phyloP scores from a whole-genome alignment of 2,329 filamentous ascomycete species.

The Pseudogymnoascus sp. region DNA sequence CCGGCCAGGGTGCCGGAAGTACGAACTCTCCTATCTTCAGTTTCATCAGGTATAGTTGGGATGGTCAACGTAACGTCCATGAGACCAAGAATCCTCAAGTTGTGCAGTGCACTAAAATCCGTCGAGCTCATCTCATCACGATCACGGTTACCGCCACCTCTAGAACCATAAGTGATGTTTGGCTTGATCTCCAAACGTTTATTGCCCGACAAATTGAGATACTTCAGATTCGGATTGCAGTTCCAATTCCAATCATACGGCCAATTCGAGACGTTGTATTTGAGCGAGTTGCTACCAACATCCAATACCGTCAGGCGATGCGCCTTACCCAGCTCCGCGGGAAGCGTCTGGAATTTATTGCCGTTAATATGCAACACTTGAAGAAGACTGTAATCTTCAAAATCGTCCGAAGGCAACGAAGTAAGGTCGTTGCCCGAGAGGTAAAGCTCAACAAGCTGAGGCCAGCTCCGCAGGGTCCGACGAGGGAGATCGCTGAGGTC shows the following conservation, averaged over 20 bases:
- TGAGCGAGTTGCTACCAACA: constrained; percentile 88
- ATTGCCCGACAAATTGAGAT: constrained; percentile 93
- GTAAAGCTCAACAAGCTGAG: constrained; percentile 83
- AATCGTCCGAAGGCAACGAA: constrained; percentile 82
- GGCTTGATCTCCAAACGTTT: constrained; percentile 86
- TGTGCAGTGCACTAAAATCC: constrained; percentile 78
- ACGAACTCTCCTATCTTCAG: constrained; percentile 86
- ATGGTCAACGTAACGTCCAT: constrained; percentile 98
- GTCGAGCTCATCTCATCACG: constrained; percentile 56
- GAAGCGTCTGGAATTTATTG: constrained; percentile 95
- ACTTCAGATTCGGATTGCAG: constrained; percentile 89
- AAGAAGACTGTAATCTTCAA: constrained; percentile 81
- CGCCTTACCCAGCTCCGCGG: constrained; percentile 89
- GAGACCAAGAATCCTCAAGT: constrained; percentile 80
- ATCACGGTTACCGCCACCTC: constrained; percentile 54
- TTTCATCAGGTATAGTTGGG: constrained; percentile 88
- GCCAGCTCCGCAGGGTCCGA: constrained; percentile 81
- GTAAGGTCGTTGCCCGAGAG: constrained; percentile 92
- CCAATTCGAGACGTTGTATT: constrained; percentile 99
- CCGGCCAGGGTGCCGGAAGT: constrained; percentile 95
- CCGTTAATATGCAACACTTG: constrained; percentile 92
- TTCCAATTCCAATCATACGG: constrained; percentile 99
- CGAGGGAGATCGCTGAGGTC: constrained; percentile 87
- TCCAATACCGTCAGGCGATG: constrained; percentile 87
- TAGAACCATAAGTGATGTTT: constrained; percentile 66